These are phyloP conservation scores for Conringia planisiliqua DNA, from an alignment of 345 rosid species.

Conservation along the genomic window DNA sequence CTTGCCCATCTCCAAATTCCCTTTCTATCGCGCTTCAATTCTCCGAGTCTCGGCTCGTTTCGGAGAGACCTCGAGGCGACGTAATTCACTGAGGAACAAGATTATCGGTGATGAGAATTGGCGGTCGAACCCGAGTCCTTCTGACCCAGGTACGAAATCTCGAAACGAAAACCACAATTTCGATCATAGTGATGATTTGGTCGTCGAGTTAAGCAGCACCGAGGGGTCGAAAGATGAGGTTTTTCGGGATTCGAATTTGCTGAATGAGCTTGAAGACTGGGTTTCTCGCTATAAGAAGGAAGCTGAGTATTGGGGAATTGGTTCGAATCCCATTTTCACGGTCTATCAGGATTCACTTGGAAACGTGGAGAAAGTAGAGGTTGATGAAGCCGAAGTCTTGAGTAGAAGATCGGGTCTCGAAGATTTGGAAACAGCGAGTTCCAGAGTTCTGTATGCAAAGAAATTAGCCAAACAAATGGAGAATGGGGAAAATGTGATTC, in stretches of 20 bases:
- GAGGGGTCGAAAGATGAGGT: conserved; percentile 31
- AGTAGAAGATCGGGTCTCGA: conserved; percentile 39
- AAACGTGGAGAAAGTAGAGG: conserved; percentile 50
- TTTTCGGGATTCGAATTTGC: conserved; percentile 45
- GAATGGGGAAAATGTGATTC: conserved; percentile 50
- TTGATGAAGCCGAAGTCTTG: conserved; percentile 57
- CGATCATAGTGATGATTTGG: conserved; percentile 18
- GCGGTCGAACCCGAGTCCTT: conserved; percentile 38
- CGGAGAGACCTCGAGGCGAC: conserved; percentile 49
- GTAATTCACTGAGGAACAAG: conserved; percentile 70
- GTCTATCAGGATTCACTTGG: conserved; percentile 56
- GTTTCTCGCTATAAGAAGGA: conserved; percentile 56
- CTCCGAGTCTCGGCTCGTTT: conserved; percentile 54
- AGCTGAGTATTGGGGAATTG: conserved; percentile 70
- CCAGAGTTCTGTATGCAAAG: conserved; percentile 49
- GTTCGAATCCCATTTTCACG: conserved; percentile 60
- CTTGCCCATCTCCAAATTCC: conserved; percentile 32
- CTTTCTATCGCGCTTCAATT: not conserved
- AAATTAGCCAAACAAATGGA: conserved; percentile 66
- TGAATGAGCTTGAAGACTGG: conserved; percentile 67
- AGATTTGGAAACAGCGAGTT: conserved; percentile 38
- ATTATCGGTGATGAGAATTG: conserved; percentile 50
- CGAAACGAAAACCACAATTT: conserved; percentile 12
- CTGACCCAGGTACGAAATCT: conserved; percentile 34
- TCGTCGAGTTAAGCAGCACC: conserved; percentile 21